A percentile compares a stretch with the other conserved stretches of the same genome.
phyloP scores from a whole-genome alignment of 768 basidiomycete species.

The Podaxis sp. region DNA sequence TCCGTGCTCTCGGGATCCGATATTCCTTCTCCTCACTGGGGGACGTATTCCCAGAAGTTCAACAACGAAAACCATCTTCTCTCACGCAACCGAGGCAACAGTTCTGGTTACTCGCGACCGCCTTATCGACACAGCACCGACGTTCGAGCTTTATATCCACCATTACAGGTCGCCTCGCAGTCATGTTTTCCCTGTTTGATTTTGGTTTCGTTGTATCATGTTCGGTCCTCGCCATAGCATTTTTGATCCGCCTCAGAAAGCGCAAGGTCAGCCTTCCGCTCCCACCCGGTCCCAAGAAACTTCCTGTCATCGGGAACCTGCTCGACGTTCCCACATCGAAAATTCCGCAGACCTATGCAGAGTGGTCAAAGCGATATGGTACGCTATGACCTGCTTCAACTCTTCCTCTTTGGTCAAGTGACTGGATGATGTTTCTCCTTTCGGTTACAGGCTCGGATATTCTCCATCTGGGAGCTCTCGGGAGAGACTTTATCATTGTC shows the following conservation, averaged over 20 bases:
- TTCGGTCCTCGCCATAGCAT: not conserved
- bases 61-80: not conserved
- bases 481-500: slow-evolving; percentile 30
- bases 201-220: not conserved
- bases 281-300: slow-evolving; percentile 26
- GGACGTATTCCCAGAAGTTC: not conserved
- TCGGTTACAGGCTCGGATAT: slow-evolving; percentile 24
- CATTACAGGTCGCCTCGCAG: not conserved
- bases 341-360: slow-evolving; percentile 20
- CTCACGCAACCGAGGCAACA: not conserved
- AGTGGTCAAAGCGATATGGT: slow-evolving; percentile 22
- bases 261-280: slow-evolving; percentile 9
- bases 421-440: not conserved
- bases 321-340: slow-evolving; percentile 18
- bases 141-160: not conserved
- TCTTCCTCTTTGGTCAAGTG: not conserved
- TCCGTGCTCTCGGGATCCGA: no score
- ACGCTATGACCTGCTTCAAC: not conserved
- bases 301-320: slow-evolving; percentile 23
- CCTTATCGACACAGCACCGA: not conserved
- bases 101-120: no score
- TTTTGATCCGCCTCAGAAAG: not conserved
- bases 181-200: not conserved
- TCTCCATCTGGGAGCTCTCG: slow-evolving; percentile 24
- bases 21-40: no score